These are phyloP conservation scores for Penicillium decumbens DNA, from an alignment of 2,329 filamentous ascomycete genomes.

Conservation along the genomic window DNA sequence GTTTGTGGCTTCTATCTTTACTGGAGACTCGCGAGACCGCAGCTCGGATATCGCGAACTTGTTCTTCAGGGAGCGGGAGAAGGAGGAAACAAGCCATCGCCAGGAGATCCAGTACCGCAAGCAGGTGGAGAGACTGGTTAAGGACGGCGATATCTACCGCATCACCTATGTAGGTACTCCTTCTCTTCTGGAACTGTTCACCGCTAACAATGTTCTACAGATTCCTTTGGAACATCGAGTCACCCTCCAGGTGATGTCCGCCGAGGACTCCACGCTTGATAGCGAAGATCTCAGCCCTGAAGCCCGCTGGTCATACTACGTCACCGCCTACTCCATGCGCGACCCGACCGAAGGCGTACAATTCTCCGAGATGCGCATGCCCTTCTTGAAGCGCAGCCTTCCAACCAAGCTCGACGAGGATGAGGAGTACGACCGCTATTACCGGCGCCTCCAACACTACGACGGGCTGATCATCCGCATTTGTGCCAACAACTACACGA, in stretches of 20 bases:
- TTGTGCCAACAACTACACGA: conserved; percentile 72
- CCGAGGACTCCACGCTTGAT: conserved; percentile 75
- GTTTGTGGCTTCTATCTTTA: conserved; percentile 76
- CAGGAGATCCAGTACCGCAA: conserved; percentile 86
- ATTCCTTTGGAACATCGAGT: conserved; percentile 65
- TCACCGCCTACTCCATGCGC: conserved; percentile 81
- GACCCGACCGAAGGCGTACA: conserved; percentile 80
- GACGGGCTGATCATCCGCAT: conserved; percentile 69
- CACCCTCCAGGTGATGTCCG: conserved; percentile 76
- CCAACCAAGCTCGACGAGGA: conserved; percentile 59
- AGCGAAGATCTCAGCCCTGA: conserved; percentile 62
- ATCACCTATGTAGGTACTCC: conserved; percentile 74
- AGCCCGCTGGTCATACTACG: conserved; percentile 85
- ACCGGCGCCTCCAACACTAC: conserved; percentile 53
- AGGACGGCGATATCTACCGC: conserved; percentile 86
- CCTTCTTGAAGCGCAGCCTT: conserved; percentile 67
- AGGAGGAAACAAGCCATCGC: conserved; percentile 81
- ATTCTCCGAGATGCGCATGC: conserved; percentile 60
- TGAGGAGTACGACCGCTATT: conserved; percentile 56
- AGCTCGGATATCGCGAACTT: conserved; percentile 83
- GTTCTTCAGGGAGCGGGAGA: conserved; percentile 75
- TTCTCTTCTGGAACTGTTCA: neutral
- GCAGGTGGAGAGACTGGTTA: conserved; percentile 85
- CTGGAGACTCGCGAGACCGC: conserved; percentile 84
- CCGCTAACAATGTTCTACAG: conserved; percentile 40